Evolutionary conservation across 306 rosid genomes (phyloP).

Genomic region (Hylodesmum podocarpum): DNA sequence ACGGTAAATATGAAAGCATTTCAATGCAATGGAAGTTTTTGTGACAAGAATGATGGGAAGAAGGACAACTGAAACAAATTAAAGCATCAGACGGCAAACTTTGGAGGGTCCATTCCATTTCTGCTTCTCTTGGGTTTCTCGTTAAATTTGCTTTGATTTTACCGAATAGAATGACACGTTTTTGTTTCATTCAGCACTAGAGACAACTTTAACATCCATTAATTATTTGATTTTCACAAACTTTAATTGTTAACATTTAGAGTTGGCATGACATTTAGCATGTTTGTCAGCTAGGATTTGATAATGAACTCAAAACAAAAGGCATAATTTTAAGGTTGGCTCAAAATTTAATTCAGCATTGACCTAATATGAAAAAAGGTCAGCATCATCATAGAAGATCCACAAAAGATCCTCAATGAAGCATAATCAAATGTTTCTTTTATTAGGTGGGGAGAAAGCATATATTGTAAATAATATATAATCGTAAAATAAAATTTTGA

Average conservation of each 20-base stretch:
- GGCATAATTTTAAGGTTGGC: slow-evolving; percentile 13
- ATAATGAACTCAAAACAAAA: background rate
- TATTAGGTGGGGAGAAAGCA: no score
- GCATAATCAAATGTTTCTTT: background rate
- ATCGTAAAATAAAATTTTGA: no score
- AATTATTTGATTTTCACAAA: background rate
- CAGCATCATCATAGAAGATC: background rate
- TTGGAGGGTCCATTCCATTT: slow-evolving; percentile 16
- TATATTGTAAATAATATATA: no score
- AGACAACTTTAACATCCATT: slow-evolving; percentile 23
- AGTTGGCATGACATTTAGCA: slow-evolving; percentile 21
- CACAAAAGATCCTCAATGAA: background rate
- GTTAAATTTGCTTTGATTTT: slow-evolving; percentile 40
- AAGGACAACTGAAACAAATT: slow-evolving; percentile 11
- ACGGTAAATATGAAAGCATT: slow-evolving; percentile 34
- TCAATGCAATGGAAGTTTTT: background rate
- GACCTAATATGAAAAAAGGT: background rate
- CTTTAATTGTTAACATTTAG: background rate
- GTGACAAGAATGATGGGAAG: background rate
- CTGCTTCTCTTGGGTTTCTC: slow-evolving; percentile 45
- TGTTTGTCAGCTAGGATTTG: background rate
- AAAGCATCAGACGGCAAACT: slow-evolving; percentile 46
- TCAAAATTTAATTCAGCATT: slow-evolving; percentile 6
- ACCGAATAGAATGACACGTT: slow-evolving; percentile 25
- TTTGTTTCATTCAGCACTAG: slow-evolving; percentile 35